Evolutionary conservation across 1,284 basidiomycete genomes (phyloP), one percentile per base, ranked within the genome.

Genomic region (Ustilago crameri): DNA sequence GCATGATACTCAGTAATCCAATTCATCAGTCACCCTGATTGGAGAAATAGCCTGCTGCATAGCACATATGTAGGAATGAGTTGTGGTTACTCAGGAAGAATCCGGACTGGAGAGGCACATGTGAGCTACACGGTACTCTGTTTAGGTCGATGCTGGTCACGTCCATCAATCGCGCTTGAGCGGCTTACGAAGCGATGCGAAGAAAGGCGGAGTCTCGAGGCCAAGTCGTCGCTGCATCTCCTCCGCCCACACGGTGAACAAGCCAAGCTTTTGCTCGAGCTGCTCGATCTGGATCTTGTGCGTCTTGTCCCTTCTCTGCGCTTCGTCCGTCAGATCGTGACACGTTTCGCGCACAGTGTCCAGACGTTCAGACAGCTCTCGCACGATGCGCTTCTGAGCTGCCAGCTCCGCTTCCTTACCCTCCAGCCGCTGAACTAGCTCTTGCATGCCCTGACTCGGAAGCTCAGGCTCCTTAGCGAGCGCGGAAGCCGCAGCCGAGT

Each of bases 211-310:
- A 38, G 61, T 54, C 27, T 66, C 63, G 12, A 66, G 45, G 3
- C 68, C 63, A 26, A 67, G 22, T 15, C 69, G 40, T 9, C 69
- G 54, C 48, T 72, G 69, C 34, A 72, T 37, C 41, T 66, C 69
- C 22, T 72, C 69, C 5, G 69, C 63, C 69, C 69, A 72, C 0
- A 72, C 55, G 14, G 55, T 66, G 43, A 72, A 52, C 8, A 66
- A 55, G 9, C 63, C 69, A 14, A 72, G 51, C 30, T 66, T 66
- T 17, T 72, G 59, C 10, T 72, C 63, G 22, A 72, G 63, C 51
- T 72, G 63, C 20, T 59, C 59, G 22, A 72, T 50, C 17, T 56
- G 69, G 22, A 52, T 62, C 53, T 41, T 45, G 46, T 65, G 57
- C 44, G 46, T 57, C 53, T 71, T 71, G 15, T 59, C 54, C 5